A percentile compares a stretch with the other conserved stretches of the same genome.
These are phyloP conservation scores for Leishmania martiniquensis DNA, from an alignment of 208 protist genomes.

Conservation along the genomic window DNA sequence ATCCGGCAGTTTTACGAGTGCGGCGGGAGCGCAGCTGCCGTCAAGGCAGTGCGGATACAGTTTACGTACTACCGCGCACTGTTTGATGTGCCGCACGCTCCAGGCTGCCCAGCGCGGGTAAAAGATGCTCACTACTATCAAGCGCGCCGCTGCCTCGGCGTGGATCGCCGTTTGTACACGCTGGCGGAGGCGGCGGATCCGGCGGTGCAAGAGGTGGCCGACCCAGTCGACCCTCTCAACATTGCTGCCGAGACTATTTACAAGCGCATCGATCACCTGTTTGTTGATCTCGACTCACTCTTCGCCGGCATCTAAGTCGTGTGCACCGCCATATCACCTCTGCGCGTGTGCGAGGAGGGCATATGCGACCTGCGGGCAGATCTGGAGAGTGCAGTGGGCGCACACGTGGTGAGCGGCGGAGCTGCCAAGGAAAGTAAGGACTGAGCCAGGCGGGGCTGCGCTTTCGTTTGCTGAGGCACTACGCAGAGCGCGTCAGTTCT, in stretches of 20 bases:
- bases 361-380: no score
- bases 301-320: slow-evolving; percentile 39
- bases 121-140: slow-evolving; percentile 67
- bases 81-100: slow-evolving; percentile 87
- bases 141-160: slow-evolving; percentile 74
- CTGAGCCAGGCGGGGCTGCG: not conserved
- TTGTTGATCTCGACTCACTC: slow-evolving; percentile 70
- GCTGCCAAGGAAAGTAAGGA: not conserved
- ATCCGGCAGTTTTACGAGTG: slow-evolving; percentile 83
- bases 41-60: slow-evolving; percentile 71
- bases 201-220: slow-evolving; percentile 42
- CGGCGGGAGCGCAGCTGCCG: slow-evolving; percentile 63
- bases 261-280: slow-evolving; percentile 85
- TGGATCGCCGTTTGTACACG: slow-evolving; percentile 68
- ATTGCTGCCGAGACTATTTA: slow-evolving; percentile 77
- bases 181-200: slow-evolving; percentile 53
- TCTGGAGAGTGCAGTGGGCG: not conserved
- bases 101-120: slow-evolving; percentile 59
- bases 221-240: slow-evolving; percentile 79
- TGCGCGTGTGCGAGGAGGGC: not conserved
- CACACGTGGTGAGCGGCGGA: not conserved
- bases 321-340: slow-evolving; percentile 6
- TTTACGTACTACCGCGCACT: slow-evolving; percentile 90
- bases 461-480: not conserved
- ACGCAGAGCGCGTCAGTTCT: not conserved